Base-by-base conservation (phyloP, 1,139 yeast genomes). In the Yamadazyma atmosphaerica region DNA sequence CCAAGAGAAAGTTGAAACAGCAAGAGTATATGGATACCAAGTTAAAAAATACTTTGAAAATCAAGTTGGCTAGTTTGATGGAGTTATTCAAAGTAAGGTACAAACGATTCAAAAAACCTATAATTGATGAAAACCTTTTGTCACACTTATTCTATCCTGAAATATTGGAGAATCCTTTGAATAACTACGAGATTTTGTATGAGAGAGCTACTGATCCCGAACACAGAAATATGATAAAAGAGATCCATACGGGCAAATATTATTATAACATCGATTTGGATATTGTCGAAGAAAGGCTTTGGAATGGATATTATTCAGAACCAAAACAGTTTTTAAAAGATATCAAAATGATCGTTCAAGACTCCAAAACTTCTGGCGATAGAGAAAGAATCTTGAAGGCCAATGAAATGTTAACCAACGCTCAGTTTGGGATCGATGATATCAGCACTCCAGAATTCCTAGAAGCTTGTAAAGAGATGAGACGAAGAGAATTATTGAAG, bases 251-350 rank as follows among this genome's bases (percentile, higher is more conserved):
- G 0, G 95, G 95, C 2, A 79, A 76, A 41, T 74, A 72, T 48
- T 92, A 72, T 56, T 75, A 74, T 63, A 92, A 92, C 51, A 94
- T 92, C 87, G 98, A 92, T 55, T 69, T 94, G 43, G 98, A 92
- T 56, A 83, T 89, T 13, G 80, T 94, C 34, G 99, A 92, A 55
- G 98, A 92, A 55, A 74, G 98, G 41, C 66, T 94, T 40, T 92
- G 98, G 98, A 92, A 92, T 61, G 98, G 98, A 0, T 92, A 67
- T 58, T 92, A 94, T 56, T 83, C 90, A 24, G 97, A 90, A 52
- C 97, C 98, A 11, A 83, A 80, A 49, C 98, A 92, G 57, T 90
- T 86, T 56, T 63, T 90, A 50, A 79, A 76, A 50, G 98, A 94
- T 56, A 76, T 94, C 36, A 87, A 82, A 55, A 74, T 86, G 79